These are phyloP conservation scores for Hyaloscypha finlandica DNA, from an alignment of 495 filamentous ascomycete genomes.

Conservation along the genomic window DNA sequence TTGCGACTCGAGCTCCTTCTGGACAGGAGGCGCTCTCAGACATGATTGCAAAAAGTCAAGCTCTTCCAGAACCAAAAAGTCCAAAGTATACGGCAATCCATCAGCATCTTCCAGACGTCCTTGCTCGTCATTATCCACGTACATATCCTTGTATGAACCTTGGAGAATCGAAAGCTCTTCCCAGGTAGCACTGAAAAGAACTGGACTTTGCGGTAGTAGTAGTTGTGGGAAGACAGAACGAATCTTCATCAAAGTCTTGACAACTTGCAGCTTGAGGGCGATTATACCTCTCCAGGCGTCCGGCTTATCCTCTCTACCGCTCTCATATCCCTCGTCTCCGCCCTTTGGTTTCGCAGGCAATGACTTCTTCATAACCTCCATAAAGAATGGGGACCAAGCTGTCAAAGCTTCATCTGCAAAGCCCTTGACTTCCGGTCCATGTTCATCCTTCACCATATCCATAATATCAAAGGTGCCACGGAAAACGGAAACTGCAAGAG, in stretches of 20 bases:
- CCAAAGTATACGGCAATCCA: slow-evolving; percentile 90
- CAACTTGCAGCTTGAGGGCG: slow-evolving; percentile 83
- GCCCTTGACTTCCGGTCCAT: slow-evolving; percentile 76
- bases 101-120: slow-evolving; percentile 88
- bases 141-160: slow-evolving; percentile 72
- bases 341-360: slow-evolving; percentile 57
- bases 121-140: slow-evolving; percentile 81
- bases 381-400: slow-evolving; percentile 86
- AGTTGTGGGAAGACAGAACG: slow-evolving; percentile 78
- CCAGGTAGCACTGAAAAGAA: slow-evolving; percentile 85
- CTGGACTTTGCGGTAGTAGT: slow-evolving; percentile 75
- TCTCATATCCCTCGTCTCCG: slow-evolving; percentile 36
- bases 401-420: slow-evolving; percentile 85
- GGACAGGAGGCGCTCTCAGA: slow-evolving; percentile 79
- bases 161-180: slow-evolving; percentile 75
- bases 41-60: slow-evolving; percentile 90
- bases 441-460: slow-evolving; percentile 92
- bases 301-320: slow-evolving; percentile 36
- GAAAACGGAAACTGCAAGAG: slow-evolving; percentile 86
- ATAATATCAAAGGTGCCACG: slow-evolving; percentile 88
- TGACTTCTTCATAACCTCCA: slow-evolving; percentile 65
- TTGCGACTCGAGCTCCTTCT: slow-evolving; percentile 77
- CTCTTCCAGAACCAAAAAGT: slow-evolving; percentile 89
- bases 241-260: slow-evolving; percentile 92
- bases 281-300: slow-evolving; percentile 74